Evolutionary conservation across 2,329 filamentous ascomycete species (phyloP).

Genomic region (Verticillium dahliae): DNA sequence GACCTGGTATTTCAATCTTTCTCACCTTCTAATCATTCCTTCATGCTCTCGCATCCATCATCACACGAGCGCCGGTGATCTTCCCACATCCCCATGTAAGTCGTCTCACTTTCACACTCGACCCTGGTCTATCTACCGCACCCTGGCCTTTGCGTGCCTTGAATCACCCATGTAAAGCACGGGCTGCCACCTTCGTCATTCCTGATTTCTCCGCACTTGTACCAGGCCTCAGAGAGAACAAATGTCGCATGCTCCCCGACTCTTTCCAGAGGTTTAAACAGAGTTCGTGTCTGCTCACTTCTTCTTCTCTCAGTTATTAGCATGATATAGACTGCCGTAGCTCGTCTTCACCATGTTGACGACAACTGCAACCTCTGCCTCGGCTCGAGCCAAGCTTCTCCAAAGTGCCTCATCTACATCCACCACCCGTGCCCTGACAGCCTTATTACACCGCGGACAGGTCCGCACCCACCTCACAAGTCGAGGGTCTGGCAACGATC

Average conservation of each 20-base stretch:
- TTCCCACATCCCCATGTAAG: not conserved
- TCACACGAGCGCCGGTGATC: not conserved
- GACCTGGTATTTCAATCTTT: not conserved
- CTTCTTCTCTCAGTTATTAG: not conserved
- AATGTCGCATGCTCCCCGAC: not conserved
- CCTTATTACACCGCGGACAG: not conserved
- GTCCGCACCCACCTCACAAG: not conserved
- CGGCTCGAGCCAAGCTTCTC: conserved; percentile 20
- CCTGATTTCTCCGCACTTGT: not conserved
- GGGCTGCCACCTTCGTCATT: conserved; percentile 4
- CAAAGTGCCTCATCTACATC: conserved; percentile 9
- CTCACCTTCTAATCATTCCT: not conserved
- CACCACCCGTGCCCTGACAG: not conserved
- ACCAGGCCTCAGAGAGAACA: not conserved
- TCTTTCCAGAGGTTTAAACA: not conserved
- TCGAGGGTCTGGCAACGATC: not conserved
- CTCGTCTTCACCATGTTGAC: conserved; percentile 1
- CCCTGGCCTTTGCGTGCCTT: not conserved
- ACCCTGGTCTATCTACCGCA: not conserved
- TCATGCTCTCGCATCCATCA: not conserved
- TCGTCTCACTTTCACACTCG: not conserved
- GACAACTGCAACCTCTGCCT: conserved; percentile 13
- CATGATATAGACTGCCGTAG: not conserved
- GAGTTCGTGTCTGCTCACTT: not conserved
- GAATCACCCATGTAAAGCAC: not conserved